Base-by-base conservation (phyloP, 306 rosid species). In the Ochetophila trinervis region DNA sequence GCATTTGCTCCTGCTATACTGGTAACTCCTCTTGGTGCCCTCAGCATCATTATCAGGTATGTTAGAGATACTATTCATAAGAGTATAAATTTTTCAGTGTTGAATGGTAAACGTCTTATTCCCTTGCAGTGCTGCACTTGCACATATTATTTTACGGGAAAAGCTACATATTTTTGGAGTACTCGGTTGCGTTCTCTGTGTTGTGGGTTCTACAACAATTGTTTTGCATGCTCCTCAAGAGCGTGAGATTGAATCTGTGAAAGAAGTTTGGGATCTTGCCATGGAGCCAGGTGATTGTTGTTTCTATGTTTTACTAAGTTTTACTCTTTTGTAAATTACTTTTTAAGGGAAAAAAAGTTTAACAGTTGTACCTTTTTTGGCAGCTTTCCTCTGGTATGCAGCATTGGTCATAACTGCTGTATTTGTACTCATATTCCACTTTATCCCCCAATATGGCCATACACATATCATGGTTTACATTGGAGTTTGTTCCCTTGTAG, bases 11-110 rank as follows among this genome's bases (percentile, higher is more conserved):
- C 99, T 24, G 99, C 99, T 62, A 83, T 94, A 67, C 83, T 94
- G 80, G 99, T 94, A 72, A 94, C 99, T 56, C 99, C 99, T 61
- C 97, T 94, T 75, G 99, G 99, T 62, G 99, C 99, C 74, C 91
- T 94, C 77, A 94, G 99, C 88, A 90, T 94, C 49, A 94, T 94
- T 80, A 94, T 94, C 86, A 94, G 99, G 99, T 76, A 90, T 66
- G 91, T 67, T 68, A 60, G 30, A 57, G 40, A 16, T 66, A 45
- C 69, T 48, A 57, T 58, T 34, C 69, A 49, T 56, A 66, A 42
- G 58, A 63, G 16, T 62, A 57, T 62, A 76, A 45, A 56, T 35
- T 75, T 53, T 71, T 3, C 60, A 60, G 76, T 55, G 49, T 45
- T 57, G 70, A 61, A 60, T 83, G 67, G 82, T 94, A 75, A 90